These are phyloP conservation scores for Fusarium mexicanum DNA, from an alignment of 2,329 filamentous ascomycete species.

Conservation along the genomic window DNA sequence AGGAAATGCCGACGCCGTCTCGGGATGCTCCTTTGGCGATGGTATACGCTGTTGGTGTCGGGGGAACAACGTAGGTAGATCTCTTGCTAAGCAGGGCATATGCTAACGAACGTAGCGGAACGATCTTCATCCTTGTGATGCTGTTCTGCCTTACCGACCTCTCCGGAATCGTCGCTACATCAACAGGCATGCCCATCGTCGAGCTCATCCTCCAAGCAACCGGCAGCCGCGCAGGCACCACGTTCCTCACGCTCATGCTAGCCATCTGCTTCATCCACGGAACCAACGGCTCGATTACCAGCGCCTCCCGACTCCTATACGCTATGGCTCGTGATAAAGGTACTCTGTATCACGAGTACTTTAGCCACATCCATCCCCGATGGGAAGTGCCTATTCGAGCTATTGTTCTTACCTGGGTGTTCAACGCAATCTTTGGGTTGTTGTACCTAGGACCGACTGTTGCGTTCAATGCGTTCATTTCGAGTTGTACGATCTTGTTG, in stretches of 20 bases:
- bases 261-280: slow-evolving; percentile 58
- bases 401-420: slow-evolving; percentile 20
- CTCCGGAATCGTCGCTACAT: slow-evolving; percentile 47
- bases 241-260: slow-evolving; percentile 53
- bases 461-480: slow-evolving; percentile 33
- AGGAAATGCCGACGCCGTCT: slow-evolving; percentile 56
- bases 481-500: slow-evolving; percentile 34
- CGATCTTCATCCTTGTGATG: slow-evolving; percentile 53
- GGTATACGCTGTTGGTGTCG: slow-evolving; percentile 54
- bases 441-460: slow-evolving; percentile 30
- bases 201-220: slow-evolving; percentile 57
- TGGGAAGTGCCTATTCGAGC: slow-evolving; percentile 28
- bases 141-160: slow-evolving; percentile 54
- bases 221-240: slow-evolving; percentile 50
- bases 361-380: slow-evolving; percentile 23
- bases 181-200: slow-evolving; percentile 57
- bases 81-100: not conserved
- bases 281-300: slow-evolving; percentile 56
- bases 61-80: slow-evolving; percentile 52
- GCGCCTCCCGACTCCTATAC: slow-evolving; percentile 54
- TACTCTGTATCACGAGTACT: slow-evolving; percentile 15
- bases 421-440: slow-evolving; percentile 31
- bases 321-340: slow-evolving; percentile 42
- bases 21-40: slow-evolving; percentile 55
- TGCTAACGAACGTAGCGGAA: slow-evolving; percentile 39